Conservation (phyloP, 2,329 filamentous ascomycete species). For the Xylaria hypoxylon region DNA sequence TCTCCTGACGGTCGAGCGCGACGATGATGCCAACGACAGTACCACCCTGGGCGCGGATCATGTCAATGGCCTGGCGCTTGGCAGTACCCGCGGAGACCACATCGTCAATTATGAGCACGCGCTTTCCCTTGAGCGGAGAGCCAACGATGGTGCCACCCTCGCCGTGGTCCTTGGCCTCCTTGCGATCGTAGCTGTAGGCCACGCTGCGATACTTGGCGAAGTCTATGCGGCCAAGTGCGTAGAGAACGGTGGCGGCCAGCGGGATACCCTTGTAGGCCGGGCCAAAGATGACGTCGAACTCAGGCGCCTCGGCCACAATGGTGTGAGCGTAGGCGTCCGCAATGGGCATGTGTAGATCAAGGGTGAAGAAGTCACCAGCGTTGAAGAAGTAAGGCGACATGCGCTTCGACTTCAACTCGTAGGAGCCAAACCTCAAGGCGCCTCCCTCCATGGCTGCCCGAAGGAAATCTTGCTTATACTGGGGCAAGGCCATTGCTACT, state of each 20-base stretch:
- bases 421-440: constrained; percentile 84
- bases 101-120: constrained; percentile 92
- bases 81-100: constrained; percentile 96
- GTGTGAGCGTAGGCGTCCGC: constrained; percentile 82
- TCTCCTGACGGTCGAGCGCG: constrained; percentile 88
- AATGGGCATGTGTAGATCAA: constrained; percentile 80
- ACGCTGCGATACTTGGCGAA: constrained; percentile 72
- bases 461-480: constrained; percentile 80
- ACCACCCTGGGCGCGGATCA: constrained; percentile 88
- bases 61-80: constrained; percentile 89
- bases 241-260: constrained; percentile 80
- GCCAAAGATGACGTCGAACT: constrained; percentile 89
- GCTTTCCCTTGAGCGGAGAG: constrained; percentile 84
- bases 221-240: constrained; percentile 79
- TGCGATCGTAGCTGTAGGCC: constrained; percentile 93
- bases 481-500: constrained; percentile 60
- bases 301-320: constrained; percentile 60
- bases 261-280: constrained; percentile 98
- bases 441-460: constrained; percentile 73
- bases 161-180: constrained; percentile 95
- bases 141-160: constrained; percentile 96
- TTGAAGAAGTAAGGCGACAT: constrained; percentile 98
- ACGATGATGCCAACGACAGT: constrained; percentile 88
- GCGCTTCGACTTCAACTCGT: constrained; percentile 92
- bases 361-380: constrained; percentile 88